Percentiles rank a stretch among this genome's conserved stretches.
Conservation (phyloP, 176 grass and related monocot genomes). For the Carex pumila region DNA sequence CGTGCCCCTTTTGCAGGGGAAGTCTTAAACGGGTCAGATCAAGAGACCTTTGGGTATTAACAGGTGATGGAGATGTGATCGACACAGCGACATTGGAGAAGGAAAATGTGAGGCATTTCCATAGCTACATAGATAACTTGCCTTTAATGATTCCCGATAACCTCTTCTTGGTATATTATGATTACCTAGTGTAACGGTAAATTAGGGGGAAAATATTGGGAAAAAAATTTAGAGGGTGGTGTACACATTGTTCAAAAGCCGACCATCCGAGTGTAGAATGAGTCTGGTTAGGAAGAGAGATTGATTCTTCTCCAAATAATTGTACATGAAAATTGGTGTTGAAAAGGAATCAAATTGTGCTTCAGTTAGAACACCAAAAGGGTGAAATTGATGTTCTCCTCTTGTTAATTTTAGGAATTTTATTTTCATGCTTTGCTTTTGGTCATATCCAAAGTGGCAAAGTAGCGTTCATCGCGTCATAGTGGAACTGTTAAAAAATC, state of each 20-base stretch:
- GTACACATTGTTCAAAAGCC: slow-evolving; percentile 35
- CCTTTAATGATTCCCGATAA: slow-evolving; percentile 44
- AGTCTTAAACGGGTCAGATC: slow-evolving; percentile 43
- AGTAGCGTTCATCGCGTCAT: too few species aligned
- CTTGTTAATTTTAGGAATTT: neutral
- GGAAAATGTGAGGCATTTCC: slow-evolving; percentile 38
- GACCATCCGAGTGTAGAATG: slow-evolving; percentile 36
- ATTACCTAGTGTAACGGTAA: slow-evolving; percentile 34
- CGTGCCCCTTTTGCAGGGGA: slow-evolving; percentile 47
- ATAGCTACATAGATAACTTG: slow-evolving; percentile 44
- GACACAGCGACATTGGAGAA: slow-evolving; percentile 33
- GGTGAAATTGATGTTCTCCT: neutral
- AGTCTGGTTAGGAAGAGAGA: slow-evolving; percentile 27
- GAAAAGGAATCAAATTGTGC: slow-evolving; percentile 1
- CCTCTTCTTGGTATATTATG: slow-evolving; percentile 45
- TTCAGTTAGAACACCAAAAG: neutral
- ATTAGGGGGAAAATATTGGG: neutral
- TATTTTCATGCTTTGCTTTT: neutral
- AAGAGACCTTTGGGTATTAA: slow-evolving; percentile 51
- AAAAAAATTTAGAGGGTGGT: slow-evolving; percentile 16
- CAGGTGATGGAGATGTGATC: slow-evolving; percentile 35
- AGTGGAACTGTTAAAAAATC: too few species aligned
- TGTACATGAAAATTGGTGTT: slow-evolving; percentile 18
- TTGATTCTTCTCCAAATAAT: slow-evolving; percentile 17
- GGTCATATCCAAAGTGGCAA: neutral